Evolutionary conservation across 352 stramenopile species (phyloP), one percentile per base, ranked within the genome.

Genomic region (Globisporangium abappressorium): DNA sequence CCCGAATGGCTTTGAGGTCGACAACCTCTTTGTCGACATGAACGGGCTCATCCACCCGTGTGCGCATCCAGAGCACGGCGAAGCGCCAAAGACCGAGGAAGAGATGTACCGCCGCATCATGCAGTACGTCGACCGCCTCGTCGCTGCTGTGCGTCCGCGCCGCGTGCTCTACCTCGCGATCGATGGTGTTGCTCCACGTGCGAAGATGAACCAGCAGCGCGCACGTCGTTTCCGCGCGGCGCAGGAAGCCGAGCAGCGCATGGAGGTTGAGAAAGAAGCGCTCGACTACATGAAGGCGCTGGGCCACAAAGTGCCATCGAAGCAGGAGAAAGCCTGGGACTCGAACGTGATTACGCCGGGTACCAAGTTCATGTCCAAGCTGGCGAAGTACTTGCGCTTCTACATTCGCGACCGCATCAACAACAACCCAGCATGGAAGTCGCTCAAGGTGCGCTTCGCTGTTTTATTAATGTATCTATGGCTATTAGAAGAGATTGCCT

Each of bases 1-100:
- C 77, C 94, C 94, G 4, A 98, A 98, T 53, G 90, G 86, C 65
- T 96, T 98, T 57, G 92, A 98, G 68, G 96, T 98, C 55, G 97
- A 99, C 81, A 99, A 99, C 79, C 84, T 99, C 53, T 99, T 99
- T 71, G 90, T 99, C 38, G 98, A 99, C 77, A 99, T 99, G 97
- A 99, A 99, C 78, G 98, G 98, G 3, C 98, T 99, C 60, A 99
- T 99, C 76, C 98, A 99, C 76, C 97, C 97, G 24, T 99, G 98
- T 75, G 95, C 94, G 5, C 98, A 99, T 80, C 97, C 97, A 22
- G 97, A 99, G 80, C 84, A 89, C 62, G 87, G 85, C 41, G 86
- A 93, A 53, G 75, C 84, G 61, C 97, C 97, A 3, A 90, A 91
- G 62, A 99, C 91, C 20, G 97, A 99, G 73, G 91, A 98, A 70